Conservation (phyloP, 2,329 filamentous ascomycete species). For the Diaporthe longicolla region DNA sequence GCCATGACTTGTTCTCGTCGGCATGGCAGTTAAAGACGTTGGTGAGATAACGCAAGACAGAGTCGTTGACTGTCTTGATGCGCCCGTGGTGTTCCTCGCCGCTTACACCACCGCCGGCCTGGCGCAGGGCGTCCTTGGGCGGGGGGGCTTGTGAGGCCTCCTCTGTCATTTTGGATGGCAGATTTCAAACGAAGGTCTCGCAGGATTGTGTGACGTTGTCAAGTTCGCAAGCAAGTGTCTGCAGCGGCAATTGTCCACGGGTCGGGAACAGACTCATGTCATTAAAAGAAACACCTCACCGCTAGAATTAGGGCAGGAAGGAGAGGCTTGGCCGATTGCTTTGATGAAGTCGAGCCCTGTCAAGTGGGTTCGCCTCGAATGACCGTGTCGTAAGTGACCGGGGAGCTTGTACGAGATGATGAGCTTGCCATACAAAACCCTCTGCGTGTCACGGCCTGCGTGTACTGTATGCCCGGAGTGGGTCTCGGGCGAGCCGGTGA, state of each 20-base stretch:
- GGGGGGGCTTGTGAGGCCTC: slow-evolving; percentile 35
- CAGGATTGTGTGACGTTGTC: slow-evolving; percentile 33
- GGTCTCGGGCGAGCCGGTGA: slow-evolving; percentile 21
- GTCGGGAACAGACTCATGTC: slow-evolving; percentile 7
- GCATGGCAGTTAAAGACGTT: slow-evolving; percentile 62
- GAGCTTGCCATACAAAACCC: slow-evolving; percentile 28
- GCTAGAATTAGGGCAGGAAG: slow-evolving; percentile 21
- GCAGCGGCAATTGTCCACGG: slow-evolving; percentile 1
- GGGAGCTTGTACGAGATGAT: slow-evolving; percentile 28
- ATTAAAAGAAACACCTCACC: slow-evolving; percentile 22
- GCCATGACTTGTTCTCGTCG: slow-evolving; percentile 59
- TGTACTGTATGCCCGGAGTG: slow-evolving; percentile 9
- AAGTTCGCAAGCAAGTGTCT: background rate
- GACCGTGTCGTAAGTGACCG: slow-evolving; percentile 32
- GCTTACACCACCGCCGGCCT: slow-evolving; percentile 64
- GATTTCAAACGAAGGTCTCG: background rate
- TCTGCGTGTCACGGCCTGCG: slow-evolving; percentile 25
- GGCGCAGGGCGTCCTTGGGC: slow-evolving; percentile 51
- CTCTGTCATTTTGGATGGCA: slow-evolving; percentile 45
- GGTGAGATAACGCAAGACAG: slow-evolving; percentile 59
- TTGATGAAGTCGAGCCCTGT: slow-evolving; percentile 30
- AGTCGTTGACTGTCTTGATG: slow-evolving; percentile 57
- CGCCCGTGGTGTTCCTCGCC: slow-evolving; percentile 53
- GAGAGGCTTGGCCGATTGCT: slow-evolving; percentile 31
- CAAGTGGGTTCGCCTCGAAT: slow-evolving; percentile 34